phyloP scores from a whole-genome alignment of 2,329 filamentous ascomycete genomes.

The Fusarium xylarioides region DNA sequence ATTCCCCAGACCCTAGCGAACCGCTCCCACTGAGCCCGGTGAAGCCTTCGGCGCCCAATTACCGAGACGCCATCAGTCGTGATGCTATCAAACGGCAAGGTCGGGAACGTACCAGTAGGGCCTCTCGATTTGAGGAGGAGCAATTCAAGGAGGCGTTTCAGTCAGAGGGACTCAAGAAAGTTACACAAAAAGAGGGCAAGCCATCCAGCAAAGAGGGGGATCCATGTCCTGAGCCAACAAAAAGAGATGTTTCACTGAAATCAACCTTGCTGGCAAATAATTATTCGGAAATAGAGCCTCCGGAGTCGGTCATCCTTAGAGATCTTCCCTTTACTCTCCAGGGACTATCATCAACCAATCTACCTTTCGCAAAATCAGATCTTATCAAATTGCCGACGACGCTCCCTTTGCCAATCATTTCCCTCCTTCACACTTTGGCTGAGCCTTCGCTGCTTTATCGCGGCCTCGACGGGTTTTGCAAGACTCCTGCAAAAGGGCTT shows the following conservation, averaged over 20 bases:
- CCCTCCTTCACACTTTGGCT: conserved; percentile 86
- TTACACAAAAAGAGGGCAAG: conserved; percentile 54
- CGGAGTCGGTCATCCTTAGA: conserved; percentile 73
- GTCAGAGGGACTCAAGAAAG: conserved; percentile 59
- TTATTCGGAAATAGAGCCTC: conserved; percentile 65
- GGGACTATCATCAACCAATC: conserved; percentile 85
- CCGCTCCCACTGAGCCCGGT: conserved; percentile 57
- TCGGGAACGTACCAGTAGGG: conserved; percentile 48
- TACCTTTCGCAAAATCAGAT: conserved; percentile 76
- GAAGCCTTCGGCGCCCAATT: conserved; percentile 51
- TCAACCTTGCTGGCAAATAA: conserved; percentile 67
- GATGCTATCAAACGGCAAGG: conserved; percentile 51
- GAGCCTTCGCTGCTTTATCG: conserved; percentile 95
- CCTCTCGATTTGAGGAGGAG: conserved; percentile 57
- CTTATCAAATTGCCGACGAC: conserved; percentile 79
- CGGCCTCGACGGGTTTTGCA: conserved; percentile 81
- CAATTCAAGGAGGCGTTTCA: conserved; percentile 63
- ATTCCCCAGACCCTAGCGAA: conserved; percentile 67
- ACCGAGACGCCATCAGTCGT: conserved; percentile 50
- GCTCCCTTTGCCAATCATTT: conserved; percentile 84
- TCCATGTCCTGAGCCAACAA: conserved; percentile 45
- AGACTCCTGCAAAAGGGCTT: conserved; percentile 82
- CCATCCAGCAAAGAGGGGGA: conserved; percentile 50
- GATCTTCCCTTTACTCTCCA: conserved; percentile 94
- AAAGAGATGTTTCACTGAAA: conserved; percentile 64